Base-by-base conservation (phyloP, 2,329 filamentous ascomycete genomes). In the Didymella pomorum region DNA sequence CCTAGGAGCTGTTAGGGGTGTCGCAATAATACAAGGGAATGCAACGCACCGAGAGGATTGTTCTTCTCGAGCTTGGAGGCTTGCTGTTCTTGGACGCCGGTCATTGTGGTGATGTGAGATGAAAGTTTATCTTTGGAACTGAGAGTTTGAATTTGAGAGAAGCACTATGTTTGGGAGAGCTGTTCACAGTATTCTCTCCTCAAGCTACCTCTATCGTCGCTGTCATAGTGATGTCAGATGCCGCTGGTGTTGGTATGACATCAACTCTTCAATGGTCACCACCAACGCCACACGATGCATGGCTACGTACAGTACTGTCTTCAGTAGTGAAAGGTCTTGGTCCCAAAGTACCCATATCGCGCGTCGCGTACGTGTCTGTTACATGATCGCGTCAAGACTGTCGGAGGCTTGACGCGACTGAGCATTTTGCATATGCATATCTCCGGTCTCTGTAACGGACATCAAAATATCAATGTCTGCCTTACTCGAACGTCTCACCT, bases 221-320 rank as follows among this genome's bases (percentile, higher is more conserved):
- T 20, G 21, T 48, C 52, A 56, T 50, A 42, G 46, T 56, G 46
- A 56, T 56, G 53, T 39, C 53, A 56, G 46, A 37, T 25, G 39
- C 18, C 12, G 18, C 37, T 31, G 26, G 16, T 41, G 6, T 50
- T 37, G 29, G 37, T 45, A 50, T 50, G 46, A 56, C 39, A 50
- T 56, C 53, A 56, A 31, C 26, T 14, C 14, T 14, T 45, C 23
- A 44, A 44, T 29, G 45, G 52, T 20, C 28, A n/a, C 20, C 18
- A 11, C 2, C 14, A 44, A 45, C 52, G 45, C 45, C 45, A 56
- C 52, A 49, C 16, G 10, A 48, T 35, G 28, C 26, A 16, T 35
- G 16, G 16, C 25, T 28, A 21, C 31, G 18, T 41, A 11, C 23
- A 31, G 14, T 33, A 28, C 25, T 12, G 14, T 4, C 8, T 6